Evolutionary conservation across 176 grass and related monocot genomes (phyloP).

Genomic region (Triticum dicoccoides): DNA sequence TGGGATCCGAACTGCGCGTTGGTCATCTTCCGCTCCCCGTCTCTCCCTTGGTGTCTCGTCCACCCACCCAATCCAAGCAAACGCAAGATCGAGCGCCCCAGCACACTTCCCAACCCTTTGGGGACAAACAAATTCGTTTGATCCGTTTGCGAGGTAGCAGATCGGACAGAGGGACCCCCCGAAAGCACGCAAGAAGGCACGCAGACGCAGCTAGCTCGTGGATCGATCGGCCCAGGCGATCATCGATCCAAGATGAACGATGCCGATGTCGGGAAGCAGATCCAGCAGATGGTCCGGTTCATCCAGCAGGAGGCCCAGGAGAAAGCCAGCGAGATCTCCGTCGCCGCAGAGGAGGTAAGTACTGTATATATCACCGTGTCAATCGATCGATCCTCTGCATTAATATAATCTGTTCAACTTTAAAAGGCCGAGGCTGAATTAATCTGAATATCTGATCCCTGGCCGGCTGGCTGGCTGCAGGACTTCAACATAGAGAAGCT

Average conservation of each 20-base stretch:
- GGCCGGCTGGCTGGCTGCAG: neutral
- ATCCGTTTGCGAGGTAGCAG: neutral
- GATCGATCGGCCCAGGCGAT: neutral
- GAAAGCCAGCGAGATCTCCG: constrained; percentile 82
- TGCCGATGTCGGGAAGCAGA: constrained; percentile 71
- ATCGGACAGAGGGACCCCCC: too few species aligned
- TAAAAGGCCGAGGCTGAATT: neutral
- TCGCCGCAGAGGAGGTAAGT: constrained; percentile 66
- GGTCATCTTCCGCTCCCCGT: neutral
- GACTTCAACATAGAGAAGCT: constrained; percentile 92
- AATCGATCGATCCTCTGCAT: neutral
- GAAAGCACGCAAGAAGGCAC: neutral
- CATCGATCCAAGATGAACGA: constrained; percentile 68
- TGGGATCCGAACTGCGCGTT: constrained; percentile 42
- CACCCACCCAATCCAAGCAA: constrained; percentile 17
- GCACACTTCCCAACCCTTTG: neutral
- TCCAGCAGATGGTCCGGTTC: constrained; percentile 85
- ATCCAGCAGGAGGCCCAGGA: constrained; percentile 89
- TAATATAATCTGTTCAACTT: neutral
- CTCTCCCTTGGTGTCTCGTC: neutral
- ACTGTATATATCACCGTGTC: neutral
- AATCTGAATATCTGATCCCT: neutral
- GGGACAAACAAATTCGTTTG: neutral
- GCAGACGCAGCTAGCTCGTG: too few species aligned
- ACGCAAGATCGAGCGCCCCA: too few species aligned